Base-by-base conservation (phyloP, 441 rosid species). In the Brassica balearica region DNA sequence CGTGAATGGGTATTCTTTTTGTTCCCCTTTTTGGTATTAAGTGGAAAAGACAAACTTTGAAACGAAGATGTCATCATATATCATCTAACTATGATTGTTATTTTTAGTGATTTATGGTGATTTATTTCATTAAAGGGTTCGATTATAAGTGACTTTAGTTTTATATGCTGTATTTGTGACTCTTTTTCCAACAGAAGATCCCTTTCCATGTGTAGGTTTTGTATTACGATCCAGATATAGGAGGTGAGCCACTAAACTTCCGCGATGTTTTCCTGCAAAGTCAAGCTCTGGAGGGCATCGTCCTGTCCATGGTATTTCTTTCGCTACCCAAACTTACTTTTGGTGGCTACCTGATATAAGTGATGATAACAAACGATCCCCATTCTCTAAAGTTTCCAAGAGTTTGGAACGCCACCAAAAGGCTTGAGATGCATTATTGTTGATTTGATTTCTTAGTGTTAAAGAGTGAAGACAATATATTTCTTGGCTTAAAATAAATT, bases 281-380 rank as follows among this genome's bases (percentile, higher is more conserved):
- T 85, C 99, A 96, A 84, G 97, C 98, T 71, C 82, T 96, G 84
- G 99, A 96, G 84, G 97, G 93, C 81, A 91, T 96, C 71, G 85
- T 86, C 10, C 73, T 93, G 82, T 91, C 98, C 69, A 92, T 91
- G 98, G 99, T 94, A 87, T 20, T 36, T 82, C 74, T 80, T 70
- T 80, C 25, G 8, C 80, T 19, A 62, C 29, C 20, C 12, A 19
- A 73, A 41, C 27, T 38, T 76, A 1, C 53, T 48, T 66, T 51
- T 12, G 64, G 19, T 75, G 69, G 65, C 68, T 36, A 19, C 68
- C 27, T 71, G 68, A 10, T 74, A 9, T 74, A 34, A 59, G 43
- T 75, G 68, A 65, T 75, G 36, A 34, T 29, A 22, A 43, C 38
- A 59, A 10, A 25, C 22, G 17, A 17, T 62, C 58, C 2, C 23